Conservation (phyloP, 2,329 filamentous ascomycete species). For the Rhinocladiella similis region DNA sequence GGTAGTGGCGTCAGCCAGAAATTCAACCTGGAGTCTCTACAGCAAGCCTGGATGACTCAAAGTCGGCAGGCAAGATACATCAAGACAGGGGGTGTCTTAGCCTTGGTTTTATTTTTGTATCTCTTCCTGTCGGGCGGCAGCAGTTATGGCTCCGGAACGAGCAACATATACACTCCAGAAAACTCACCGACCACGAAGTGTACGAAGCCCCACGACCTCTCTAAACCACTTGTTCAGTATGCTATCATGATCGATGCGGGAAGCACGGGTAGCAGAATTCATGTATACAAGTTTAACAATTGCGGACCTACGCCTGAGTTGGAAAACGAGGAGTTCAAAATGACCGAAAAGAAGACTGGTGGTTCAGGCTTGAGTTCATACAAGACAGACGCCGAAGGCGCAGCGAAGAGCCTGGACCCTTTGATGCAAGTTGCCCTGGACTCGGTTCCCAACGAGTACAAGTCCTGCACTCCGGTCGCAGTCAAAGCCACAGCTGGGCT, state of each 20-base stretch:
- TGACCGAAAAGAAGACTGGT: constrained; percentile 83
- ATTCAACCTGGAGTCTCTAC: constrained; percentile 45
- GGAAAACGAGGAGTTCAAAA: constrained; percentile 88
- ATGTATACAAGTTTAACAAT: constrained; percentile 99
- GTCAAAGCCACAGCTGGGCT: constrained; percentile 97
- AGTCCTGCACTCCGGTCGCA: constrained; percentile 90
- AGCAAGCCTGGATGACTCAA: constrained; percentile 59
- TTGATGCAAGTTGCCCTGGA: constrained; percentile 84
- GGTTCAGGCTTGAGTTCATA: constrained; percentile 82
- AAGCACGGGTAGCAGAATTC: constrained; percentile 95
- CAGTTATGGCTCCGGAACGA: constrained; percentile 25
- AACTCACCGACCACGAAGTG: constrained; percentile 59
- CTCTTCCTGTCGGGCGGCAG: constrained; percentile 49
- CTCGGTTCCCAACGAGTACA: constrained; percentile 82
- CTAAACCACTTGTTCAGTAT: constrained; percentile 95
- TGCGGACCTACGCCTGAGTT: constrained; percentile 93
- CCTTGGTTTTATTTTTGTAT: constrained; percentile 59
- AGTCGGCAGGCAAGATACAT: constrained; percentile 61
- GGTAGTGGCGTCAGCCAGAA: constrained; percentile 24
- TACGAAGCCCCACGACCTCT: constrained; percentile 76
- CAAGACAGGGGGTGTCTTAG: constrained; percentile 62
- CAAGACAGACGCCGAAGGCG: constrained; percentile 78
- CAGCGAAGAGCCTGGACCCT: constrained; percentile 84
- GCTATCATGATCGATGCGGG: constrained; percentile 98
- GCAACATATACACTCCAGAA: constrained; percentile 25